Percentiles rank a stretch among this genome's conserved stretches.
These are phyloP conservation scores for Lyophyllum decastes DNA, from an alignment of 768 basidiomycete genomes.

Conservation along the genomic window DNA sequence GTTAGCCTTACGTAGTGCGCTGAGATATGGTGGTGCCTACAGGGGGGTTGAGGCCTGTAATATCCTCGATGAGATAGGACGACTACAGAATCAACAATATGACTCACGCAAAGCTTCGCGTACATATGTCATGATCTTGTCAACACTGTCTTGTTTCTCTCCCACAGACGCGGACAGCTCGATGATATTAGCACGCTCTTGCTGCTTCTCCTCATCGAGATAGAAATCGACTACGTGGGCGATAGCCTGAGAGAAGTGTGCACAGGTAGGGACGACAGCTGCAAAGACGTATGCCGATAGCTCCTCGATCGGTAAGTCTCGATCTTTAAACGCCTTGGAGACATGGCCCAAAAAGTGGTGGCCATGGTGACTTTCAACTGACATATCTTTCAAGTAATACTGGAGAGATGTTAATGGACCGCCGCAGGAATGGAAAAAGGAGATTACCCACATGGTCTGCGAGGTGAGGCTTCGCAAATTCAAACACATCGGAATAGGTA, in stretches of 20 bases:
- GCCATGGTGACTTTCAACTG: constrained; percentile 22
- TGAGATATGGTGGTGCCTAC: constrained; percentile 17
- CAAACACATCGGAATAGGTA: constrained; percentile 29
- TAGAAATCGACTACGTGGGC: constrained; percentile 64
- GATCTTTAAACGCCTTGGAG: constrained; percentile 15
- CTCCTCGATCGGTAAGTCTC: constrained; percentile 24
- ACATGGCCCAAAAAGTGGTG: constrained; percentile 35
- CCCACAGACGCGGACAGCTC: constrained; percentile 27
- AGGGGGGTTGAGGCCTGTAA: constrained; percentile 33
- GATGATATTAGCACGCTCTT: constrained; percentile 42
- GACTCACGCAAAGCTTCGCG: constrained; percentile 48
- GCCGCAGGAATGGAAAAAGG: not conserved
- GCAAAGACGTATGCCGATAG: constrained; percentile 54
- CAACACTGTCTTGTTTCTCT: constrained; percentile 20
- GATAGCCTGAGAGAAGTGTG: constrained; percentile 56
- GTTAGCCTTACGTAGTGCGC: constrained; percentile 3
- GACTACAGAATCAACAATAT: not conserved
- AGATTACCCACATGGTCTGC: constrained; percentile 22
- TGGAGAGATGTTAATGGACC: not conserved
- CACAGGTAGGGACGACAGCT: constrained; percentile 55
- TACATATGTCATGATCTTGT: constrained; percentile 42
- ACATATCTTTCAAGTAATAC: constrained; percentile 1
- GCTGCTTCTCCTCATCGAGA: constrained; percentile 37
- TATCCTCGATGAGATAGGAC: not conserved
- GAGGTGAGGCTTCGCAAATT: constrained; percentile 31